These are phyloP conservation scores for Juglanconis sp. DNA, from an alignment of 2,329 filamentous ascomycete species.

Conservation along the genomic window DNA sequence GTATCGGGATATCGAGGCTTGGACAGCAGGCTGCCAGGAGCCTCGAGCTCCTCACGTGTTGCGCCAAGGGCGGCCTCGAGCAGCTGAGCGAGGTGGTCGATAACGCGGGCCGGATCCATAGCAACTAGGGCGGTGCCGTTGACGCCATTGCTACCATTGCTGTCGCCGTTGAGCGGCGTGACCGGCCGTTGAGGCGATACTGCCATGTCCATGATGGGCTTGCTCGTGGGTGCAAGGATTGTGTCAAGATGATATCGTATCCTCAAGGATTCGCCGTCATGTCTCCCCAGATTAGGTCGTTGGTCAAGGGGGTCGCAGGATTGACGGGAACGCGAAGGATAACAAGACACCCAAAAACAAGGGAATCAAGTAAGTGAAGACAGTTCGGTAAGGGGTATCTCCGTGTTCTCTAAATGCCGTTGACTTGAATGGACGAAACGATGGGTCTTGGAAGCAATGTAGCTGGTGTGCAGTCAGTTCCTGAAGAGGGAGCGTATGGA, in stretches of 20 bases:
- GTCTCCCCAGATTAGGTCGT: constrained; percentile 8
- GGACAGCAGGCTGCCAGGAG: constrained; percentile 78
- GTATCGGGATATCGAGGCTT: constrained; percentile 71
- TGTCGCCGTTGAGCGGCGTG: constrained; percentile 45
- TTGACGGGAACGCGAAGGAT: neutral
- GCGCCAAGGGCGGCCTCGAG: constrained; percentile 73
- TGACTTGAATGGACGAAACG: neutral
- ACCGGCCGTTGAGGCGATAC: constrained; percentile 42
- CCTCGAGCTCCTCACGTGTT: constrained; percentile 73
- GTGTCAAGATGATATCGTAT: neutral
- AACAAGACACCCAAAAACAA: neutral
- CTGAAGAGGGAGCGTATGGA: neutral
- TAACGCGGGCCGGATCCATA: constrained; percentile 65
- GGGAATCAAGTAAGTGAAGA: constrained; percentile 17
- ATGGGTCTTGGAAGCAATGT: constrained; percentile 2
- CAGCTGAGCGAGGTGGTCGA: constrained; percentile 69
- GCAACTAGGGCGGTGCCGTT: constrained; percentile 45
- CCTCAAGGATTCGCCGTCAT: constrained; percentile 16
- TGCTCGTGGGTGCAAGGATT: constrained; percentile 7
- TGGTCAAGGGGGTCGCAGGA: constrained; percentile 12
- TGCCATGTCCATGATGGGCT: constrained; percentile 49
- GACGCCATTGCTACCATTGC: constrained; percentile 31
- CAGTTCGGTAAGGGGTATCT: constrained; percentile 12
- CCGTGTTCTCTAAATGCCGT: constrained; percentile 11
- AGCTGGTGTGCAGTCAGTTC: constrained; percentile 1